A percentile compares a stretch with the other conserved stretches of the same genome.
Conservation (phyloP, 768 basidiomycete genomes). For the Galerina sulciceps region DNA sequence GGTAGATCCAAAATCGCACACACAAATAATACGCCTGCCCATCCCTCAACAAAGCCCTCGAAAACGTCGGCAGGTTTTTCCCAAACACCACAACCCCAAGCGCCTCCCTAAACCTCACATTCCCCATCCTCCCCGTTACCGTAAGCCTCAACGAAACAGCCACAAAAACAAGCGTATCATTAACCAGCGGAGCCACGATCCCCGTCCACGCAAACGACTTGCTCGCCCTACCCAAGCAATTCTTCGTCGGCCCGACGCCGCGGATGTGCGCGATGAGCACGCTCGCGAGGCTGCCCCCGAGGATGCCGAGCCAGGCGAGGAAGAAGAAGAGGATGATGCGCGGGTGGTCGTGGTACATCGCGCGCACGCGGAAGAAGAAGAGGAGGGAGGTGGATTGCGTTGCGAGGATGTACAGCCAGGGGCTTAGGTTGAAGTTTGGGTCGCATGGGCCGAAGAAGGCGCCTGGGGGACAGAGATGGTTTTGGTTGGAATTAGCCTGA, state of each 20-base stretch:
- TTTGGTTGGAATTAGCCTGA: not conserved
- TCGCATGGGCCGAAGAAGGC: conserved; percentile 8
- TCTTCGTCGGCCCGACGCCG: conserved; percentile 5
- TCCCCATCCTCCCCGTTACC: not conserved
- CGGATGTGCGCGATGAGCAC: not conserved
- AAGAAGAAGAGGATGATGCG: conserved; percentile 7
- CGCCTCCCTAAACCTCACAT: not conserved
- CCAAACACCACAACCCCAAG: conserved; percentile 19
- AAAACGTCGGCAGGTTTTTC: conserved; percentile 24
- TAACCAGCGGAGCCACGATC: conserved; percentile 18
- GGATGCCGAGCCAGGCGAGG: conserved; percentile 7
- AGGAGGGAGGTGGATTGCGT: conserved; percentile 5
- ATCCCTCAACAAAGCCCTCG: conserved; percentile 27
- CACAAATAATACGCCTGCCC: conserved; percentile 38
- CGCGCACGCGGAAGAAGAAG: conserved; percentile 17
- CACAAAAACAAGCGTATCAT: conserved; percentile 32
- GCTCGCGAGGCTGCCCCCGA: not conserved
- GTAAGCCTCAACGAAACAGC: conserved; percentile 32
- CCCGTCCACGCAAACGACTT: conserved; percentile 4
- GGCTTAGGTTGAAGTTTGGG: not conserved
- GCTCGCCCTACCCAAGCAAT: not conserved
- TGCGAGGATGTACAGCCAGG: conserved; percentile 1
- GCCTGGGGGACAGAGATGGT: not conserved
- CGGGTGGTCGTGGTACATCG: conserved; percentile 7
- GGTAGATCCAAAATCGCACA: conserved; percentile 1